Percentiles rank a stretch among this genome's conserved stretches.
phyloP scores from a whole-genome alignment of 2,329 filamentous ascomycete species.

The Sarocladium strictum region DNA sequence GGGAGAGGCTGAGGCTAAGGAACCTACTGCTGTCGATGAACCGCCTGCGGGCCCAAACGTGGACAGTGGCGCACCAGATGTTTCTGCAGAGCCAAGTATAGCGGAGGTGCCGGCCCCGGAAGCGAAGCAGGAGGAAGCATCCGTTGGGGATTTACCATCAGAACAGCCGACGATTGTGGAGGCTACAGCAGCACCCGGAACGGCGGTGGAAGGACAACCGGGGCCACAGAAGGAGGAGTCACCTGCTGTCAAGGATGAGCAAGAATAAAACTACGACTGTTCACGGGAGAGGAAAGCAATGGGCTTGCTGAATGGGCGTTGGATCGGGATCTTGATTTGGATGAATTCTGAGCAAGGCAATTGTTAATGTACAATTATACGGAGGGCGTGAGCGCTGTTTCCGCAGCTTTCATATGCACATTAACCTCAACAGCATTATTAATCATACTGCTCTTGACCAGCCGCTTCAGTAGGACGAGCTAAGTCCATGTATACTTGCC shows the following conservation, averaged over 20 bases:
- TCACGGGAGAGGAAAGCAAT: too few relatives aligned
- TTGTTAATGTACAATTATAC: not conserved
- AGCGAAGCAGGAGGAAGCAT: not conserved
- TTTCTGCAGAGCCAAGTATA: not conserved
- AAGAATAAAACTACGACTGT: not conserved
- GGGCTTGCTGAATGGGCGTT: not conserved
- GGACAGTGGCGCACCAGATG: not conserved
- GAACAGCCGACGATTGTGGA: not conserved
- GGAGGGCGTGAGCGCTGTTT: not conserved
- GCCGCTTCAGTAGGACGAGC: not conserved
- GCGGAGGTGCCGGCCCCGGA: slow-evolving; percentile 1
- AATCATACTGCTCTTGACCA: not conserved
- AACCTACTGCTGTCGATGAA: not conserved
- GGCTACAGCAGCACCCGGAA: slow-evolving; percentile 4
- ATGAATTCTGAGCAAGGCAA: not conserved
- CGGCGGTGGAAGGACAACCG: slow-evolving; percentile 5
- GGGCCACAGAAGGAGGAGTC: not conserved
- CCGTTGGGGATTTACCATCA: not conserved
- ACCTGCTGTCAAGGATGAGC: slow-evolving; percentile 2
- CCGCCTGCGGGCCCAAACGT: not conserved
- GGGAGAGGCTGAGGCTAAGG: not conserved
- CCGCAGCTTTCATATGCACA: not conserved
- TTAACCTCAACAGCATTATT: not conserved
- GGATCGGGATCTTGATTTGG: not conserved
- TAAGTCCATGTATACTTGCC: not conserved